These are phyloP conservation scores for Suillus paluster DNA, from an alignment of 768 basidiomycete species.

Conservation along the genomic window DNA sequence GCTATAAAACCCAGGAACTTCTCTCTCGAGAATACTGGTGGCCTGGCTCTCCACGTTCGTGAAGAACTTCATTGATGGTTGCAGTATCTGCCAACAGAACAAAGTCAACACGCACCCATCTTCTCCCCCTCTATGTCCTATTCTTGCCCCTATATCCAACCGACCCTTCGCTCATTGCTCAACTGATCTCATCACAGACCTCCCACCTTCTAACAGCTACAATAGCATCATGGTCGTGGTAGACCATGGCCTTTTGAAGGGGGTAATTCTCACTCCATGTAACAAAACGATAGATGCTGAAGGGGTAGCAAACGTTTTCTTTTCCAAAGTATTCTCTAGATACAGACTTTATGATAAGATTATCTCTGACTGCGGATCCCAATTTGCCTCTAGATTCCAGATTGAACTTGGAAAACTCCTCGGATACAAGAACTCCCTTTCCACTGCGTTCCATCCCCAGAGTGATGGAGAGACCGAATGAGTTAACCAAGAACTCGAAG, in stretches of 20 bases:
- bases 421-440: too few relatives aligned
- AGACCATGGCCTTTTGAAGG: not conserved
- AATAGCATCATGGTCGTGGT: too few relatives aligned
- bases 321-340: not conserved
- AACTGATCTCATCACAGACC: not conserved
- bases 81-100: not conserved
- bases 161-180: not conserved
- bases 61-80: not conserved
- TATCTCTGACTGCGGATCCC: too few relatives aligned
- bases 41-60: too few relatives aligned
- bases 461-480: too few relatives aligned
- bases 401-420: too few relatives aligned
- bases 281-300: not conserved
- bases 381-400: too few relatives aligned
- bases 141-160: not conserved
- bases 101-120: constrained; percentile 6
- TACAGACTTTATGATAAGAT: not conserved
- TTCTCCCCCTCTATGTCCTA: not conserved
- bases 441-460: too few relatives aligned
- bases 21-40: too few relatives aligned
- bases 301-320: not conserved
- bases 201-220: not conserved
- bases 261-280: not conserved
- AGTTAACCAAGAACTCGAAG: too few relatives aligned
- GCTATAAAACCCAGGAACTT: too few relatives aligned